These are phyloP conservation scores for Codiaeum variegatum DNA, from an alignment of 441 rosid genomes.

Conservation along the genomic window DNA sequence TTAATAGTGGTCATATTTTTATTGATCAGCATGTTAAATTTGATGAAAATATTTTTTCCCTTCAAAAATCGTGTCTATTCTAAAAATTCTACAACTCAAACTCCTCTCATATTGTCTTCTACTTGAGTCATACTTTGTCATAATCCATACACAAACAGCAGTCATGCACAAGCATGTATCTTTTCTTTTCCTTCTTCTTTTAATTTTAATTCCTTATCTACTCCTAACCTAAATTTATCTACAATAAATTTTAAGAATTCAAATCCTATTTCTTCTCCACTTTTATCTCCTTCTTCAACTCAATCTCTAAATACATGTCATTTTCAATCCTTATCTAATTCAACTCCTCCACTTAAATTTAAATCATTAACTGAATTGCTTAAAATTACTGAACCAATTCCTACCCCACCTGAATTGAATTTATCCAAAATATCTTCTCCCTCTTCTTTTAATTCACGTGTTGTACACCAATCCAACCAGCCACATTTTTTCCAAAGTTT, in stretches of 20 bases:
- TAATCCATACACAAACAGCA: neutral
- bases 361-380: neutral
- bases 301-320: neutral
- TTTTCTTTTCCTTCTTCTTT: neutral
- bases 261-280: neutral
- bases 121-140: neutral
- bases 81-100: no score
- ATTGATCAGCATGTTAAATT: neutral
- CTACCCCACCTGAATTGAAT: no score
- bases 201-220: no score
- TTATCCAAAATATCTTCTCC: no score
- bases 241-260: neutral
- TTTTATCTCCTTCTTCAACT: neutral
- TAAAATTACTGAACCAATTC: no score
- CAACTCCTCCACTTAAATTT: neutral
- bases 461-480: no score
- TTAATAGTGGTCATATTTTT: neutral
- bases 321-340: neutral
- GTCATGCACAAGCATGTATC: neutral
- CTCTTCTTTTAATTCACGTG: no score
- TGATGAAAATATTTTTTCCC: neutral
- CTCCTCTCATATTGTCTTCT: neutral
- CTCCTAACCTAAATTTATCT: neutral
- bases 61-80: neutral
- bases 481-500: no score